A percentile compares a stretch with the other conserved stretches of the same genome.
Conservation (phyloP, 2,329 filamentous ascomycete genomes). For the Colletotrichum horii region DNA sequence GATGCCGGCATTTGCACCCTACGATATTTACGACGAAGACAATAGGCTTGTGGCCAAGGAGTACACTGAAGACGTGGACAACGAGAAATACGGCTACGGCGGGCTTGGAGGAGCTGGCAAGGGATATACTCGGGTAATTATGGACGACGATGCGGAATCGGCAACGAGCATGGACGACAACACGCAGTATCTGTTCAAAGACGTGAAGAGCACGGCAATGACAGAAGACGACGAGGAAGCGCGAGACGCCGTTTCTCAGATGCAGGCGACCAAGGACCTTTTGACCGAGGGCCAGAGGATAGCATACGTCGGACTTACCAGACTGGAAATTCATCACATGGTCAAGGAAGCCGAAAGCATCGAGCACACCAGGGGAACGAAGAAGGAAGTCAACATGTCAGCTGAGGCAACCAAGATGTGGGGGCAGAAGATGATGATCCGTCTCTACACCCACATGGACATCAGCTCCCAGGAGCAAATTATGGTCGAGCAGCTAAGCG, state of each 20-base stretch:
- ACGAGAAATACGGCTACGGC: slow-evolving; percentile 70
- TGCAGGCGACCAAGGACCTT: slow-evolving; percentile 94
- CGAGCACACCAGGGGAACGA: slow-evolving; percentile 66
- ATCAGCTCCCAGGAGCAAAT: slow-evolving; percentile 90
- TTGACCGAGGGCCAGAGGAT: slow-evolving; percentile 95
- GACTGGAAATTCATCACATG: slow-evolving; percentile 82
- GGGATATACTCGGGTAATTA: slow-evolving; percentile 92
- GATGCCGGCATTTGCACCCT: slow-evolving; percentile 92
- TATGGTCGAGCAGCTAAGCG: slow-evolving; percentile 97
- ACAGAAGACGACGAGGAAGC: slow-evolving; percentile 79
- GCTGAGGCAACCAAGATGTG: slow-evolving; percentile 90
- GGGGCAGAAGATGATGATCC: slow-evolving; percentile 98
- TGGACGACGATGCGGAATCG: slow-evolving; percentile 94
- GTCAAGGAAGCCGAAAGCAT: slow-evolving; percentile 69
- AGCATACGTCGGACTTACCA: slow-evolving; percentile 90
- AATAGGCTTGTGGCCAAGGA: slow-evolving; percentile 86
- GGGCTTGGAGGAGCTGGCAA: slow-evolving; percentile 89
- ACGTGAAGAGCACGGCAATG: slow-evolving; percentile 63
- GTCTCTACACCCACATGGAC: slow-evolving; percentile 95
- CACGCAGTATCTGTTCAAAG: slow-evolving; percentile 93
- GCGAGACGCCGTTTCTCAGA: slow-evolving; percentile 84
- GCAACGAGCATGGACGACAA: slow-evolving; percentile 97
- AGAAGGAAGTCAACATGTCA: slow-evolving; percentile 73
- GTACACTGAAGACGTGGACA: slow-evolving; percentile 74
- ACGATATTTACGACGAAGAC: slow-evolving; percentile 96